phyloP scores from a whole-genome alignment of 148 eudicot genomes.

The Cornus kousa region DNA sequence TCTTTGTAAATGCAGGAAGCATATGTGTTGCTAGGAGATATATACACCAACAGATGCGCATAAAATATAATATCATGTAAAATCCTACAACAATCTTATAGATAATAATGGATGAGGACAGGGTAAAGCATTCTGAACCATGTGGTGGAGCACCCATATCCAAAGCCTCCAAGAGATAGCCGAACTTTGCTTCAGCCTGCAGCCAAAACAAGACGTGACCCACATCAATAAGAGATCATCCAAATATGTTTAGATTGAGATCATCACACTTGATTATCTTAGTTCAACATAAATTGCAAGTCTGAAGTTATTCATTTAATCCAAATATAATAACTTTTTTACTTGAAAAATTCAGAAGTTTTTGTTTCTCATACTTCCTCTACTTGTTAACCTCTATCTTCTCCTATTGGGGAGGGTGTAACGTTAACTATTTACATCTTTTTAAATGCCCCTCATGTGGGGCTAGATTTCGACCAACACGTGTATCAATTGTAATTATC shows the following conservation, averaged over 20 bases:
- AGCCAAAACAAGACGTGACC: slow-evolving; percentile 11
- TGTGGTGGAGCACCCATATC: slow-evolving; percentile 99
- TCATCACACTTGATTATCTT: background rate
- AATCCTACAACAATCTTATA: background rate
- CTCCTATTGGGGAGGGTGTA: too few relatives aligned
- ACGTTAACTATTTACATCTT: too few relatives aligned
- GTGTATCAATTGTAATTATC: too few relatives aligned
- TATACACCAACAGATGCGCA: background rate
- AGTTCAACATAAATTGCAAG: background rate
- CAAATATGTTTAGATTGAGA: background rate
- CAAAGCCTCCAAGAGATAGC: slow-evolving; percentile 93
- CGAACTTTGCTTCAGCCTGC: slow-evolving; percentile 96
- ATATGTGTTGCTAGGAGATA: background rate
- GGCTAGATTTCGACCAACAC: too few relatives aligned
- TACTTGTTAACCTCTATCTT: too few relatives aligned
- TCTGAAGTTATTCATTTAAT: background rate
- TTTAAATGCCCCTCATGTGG: too few relatives aligned
- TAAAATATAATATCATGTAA: background rate
- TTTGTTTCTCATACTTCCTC: background rate
- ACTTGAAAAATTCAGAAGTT: background rate
- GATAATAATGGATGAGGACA: background rate
- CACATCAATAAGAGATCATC: background rate
- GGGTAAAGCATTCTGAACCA: slow-evolving; percentile 35
- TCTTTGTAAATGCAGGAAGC: background rate
- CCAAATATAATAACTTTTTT: background rate